Conservation (phyloP, 2,329 filamentous ascomycete species). For the Ceratocystis huliohia region DNA sequence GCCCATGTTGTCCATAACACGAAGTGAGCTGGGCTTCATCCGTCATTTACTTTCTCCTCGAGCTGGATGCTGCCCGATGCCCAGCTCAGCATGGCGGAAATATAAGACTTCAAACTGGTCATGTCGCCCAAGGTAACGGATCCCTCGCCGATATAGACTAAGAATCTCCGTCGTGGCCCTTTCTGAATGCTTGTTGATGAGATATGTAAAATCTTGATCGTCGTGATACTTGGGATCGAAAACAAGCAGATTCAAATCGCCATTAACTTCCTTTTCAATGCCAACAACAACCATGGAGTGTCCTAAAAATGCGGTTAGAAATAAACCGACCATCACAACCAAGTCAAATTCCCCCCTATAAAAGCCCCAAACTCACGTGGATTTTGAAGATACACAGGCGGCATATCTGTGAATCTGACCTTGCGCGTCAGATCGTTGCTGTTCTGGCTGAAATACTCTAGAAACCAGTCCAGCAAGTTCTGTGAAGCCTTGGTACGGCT, state of each 20-base stretch:
- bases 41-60: neutral
- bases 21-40: neutral
- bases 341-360: neutral
- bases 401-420: conserved; percentile 57
- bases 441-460: conserved; percentile 59
- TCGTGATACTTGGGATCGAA: conserved; percentile 53
- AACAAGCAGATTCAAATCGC: conserved; percentile 58
- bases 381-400: conserved; percentile 86
- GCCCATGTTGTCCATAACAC: neutral
- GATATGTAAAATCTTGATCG: conserved; percentile 12
- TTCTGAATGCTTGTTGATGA: neutral
- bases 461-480: conserved; percentile 37
- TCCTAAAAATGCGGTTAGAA: conserved; percentile 33
- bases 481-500: conserved; percentile 10
- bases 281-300: conserved; percentile 88
- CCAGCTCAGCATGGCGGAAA: conserved; percentile 32
- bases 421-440: conserved; percentile 38
- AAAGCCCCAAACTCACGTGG: conserved; percentile 37
- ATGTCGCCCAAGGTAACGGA: conserved; percentile 55
- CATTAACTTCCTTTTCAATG: conserved; percentile 55
- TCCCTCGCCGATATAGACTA: conserved; percentile 59
- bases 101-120: conserved; percentile 68
- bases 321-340: neutral
- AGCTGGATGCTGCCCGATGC: conserved; percentile 24
- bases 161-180: conserved; percentile 39